Evolutionary conservation across 768 basidiomycete species (phyloP).

Genomic region (Pleurotus salmoneostramineus): DNA sequence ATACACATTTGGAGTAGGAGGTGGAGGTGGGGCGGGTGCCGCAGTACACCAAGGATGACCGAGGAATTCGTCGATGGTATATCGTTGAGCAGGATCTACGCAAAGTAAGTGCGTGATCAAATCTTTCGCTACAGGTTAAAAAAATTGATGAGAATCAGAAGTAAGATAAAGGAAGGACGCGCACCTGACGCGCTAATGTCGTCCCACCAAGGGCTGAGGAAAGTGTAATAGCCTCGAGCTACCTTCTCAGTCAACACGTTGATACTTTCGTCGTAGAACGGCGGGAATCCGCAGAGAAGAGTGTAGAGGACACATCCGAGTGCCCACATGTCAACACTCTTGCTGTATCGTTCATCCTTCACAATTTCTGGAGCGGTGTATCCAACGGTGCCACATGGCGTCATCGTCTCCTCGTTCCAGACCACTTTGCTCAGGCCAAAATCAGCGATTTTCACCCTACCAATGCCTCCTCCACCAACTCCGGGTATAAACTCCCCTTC

Average conservation of each 20-base stretch:
- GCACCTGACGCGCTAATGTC: slow-evolving; percentile 80
- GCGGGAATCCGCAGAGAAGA: slow-evolving; percentile 93
- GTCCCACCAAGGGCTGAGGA: slow-evolving; percentile 99
- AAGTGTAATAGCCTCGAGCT: slow-evolving; percentile 95
- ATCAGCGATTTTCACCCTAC: slow-evolving; percentile 97
- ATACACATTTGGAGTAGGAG: slow-evolving; percentile 59
- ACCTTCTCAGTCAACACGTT: slow-evolving; percentile 98
- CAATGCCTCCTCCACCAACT: slow-evolving; percentile 95
- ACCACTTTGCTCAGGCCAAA: slow-evolving; percentile 97
- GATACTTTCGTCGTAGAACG: slow-evolving; percentile 99
- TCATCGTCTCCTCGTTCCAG: slow-evolving; percentile 99
- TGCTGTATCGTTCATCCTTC: slow-evolving; percentile 95
- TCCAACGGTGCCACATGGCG: slow-evolving; percentile 98
- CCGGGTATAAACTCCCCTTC: slow-evolving; percentile 94
- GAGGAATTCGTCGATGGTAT: slow-evolving; percentile 97
- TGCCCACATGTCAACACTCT: slow-evolving; percentile 99
- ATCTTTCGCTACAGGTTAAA: slow-evolving; percentile 72
- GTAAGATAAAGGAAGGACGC: neutral
- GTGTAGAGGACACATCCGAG: slow-evolving; percentile 99
- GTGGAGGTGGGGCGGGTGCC: slow-evolving; percentile 55
- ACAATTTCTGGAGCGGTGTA: slow-evolving; percentile 99
- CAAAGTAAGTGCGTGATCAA: slow-evolving; percentile 92
- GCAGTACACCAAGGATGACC: slow-evolving; percentile 94
- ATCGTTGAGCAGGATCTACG: slow-evolving; percentile 92
- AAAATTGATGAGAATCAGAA: neutral